A percentile compares a stretch with the other conserved stretches of the same genome.
Evolutionary conservation across 1,139 yeast genomes (phyloP).

Genomic region (Casaregolazyma suthepensis): DNA sequence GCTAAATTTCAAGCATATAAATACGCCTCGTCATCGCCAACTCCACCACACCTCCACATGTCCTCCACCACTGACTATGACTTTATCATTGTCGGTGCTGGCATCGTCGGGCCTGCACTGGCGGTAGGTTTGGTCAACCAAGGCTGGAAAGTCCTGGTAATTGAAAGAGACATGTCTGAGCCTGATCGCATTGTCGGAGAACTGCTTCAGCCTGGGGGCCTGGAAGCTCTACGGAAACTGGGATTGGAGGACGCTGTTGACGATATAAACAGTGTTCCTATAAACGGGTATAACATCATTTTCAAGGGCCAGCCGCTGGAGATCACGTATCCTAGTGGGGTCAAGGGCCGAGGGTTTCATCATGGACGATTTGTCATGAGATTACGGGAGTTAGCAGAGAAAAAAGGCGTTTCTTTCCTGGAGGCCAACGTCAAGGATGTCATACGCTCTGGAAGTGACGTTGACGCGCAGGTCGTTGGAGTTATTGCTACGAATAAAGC

Average conservation of each 20-base stretch:
- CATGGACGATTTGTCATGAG: conserved; percentile 85
- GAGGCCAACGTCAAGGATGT: conserved; percentile 77
- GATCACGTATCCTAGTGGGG: conserved; percentile 63
- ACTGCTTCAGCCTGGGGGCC: conserved; percentile 91
- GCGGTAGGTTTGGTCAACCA: conserved; percentile 89
- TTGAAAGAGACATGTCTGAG: conserved; percentile 81
- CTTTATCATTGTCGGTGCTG: conserved; percentile 82
- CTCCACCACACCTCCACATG: not conserved
- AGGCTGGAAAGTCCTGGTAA: conserved; percentile 60
- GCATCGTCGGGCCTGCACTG: conserved; percentile 90
- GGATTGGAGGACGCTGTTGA: conserved; percentile 80
- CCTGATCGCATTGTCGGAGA: conserved; percentile 98
- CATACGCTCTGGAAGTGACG: conserved; percentile 39
- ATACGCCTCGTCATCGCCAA: not conserved
- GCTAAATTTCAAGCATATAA: not conserved
- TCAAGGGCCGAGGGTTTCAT: conserved; percentile 73
- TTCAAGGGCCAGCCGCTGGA: conserved; percentile 51
- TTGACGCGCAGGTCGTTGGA: conserved; percentile 54
- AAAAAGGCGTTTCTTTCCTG: conserved; percentile 53
- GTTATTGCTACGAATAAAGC: conserved; percentile 38
- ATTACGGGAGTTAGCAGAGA: conserved; percentile 62
- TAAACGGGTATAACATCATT: conserved; percentile 75
- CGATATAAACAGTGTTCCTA: conserved; percentile 72
- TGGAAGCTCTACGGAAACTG: conserved; percentile 68
- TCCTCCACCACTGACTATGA: conserved; percentile 35